Evolutionary conservation across 2,329 filamentous ascomycete species (phyloP), one percentile per base, ranked within the genome.

Genomic region (Penicillium sp.): DNA sequence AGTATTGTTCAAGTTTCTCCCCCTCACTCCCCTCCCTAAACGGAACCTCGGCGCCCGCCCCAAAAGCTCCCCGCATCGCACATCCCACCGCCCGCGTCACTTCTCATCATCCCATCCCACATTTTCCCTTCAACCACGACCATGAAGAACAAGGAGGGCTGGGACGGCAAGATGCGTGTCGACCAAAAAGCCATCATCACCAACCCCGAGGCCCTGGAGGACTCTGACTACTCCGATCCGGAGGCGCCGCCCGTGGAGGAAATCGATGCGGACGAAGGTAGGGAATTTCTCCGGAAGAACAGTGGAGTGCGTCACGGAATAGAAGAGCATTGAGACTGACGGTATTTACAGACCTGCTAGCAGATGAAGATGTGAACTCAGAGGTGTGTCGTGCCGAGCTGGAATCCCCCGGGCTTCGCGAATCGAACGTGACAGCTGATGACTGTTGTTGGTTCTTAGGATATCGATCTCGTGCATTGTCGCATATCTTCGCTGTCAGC

Each of bases 391-490:
- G 21, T 11, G 13, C 11, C n/a, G 9, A 24, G 5, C 7, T 6
- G 21, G 19, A 7, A 16, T 34, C 10, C 19, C 21, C 1, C 24
- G 14, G 14, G 29, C 7, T 16, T 10, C 8, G 29, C 14, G 8
- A 16, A n/a, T 28, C n/a, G 48, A n/a, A 14, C 16, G 31, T 18
- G 26, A 16, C 40, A 16, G 24, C 26, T 34, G 45, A 52, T 57
- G 40, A 40, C 55, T 62, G 48, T 54, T 70, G 36, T 42, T 26
- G 56, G 21, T 14, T 47, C 33, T 26, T 58, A 92, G 76, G 91
- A 96, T 67, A 93, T 99, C 67, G 90, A 94, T 69, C 87, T 92
- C 56, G 87, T 92, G n/a, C 93, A 97, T 73, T 89, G 89, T 51
- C 90, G 92, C 61, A 83, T 99, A 67, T 77, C 83, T 19, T 92